Base-by-base conservation (phyloP, 2,329 filamentous ascomycete species). In the Leptosphaerulina australis region DNA sequence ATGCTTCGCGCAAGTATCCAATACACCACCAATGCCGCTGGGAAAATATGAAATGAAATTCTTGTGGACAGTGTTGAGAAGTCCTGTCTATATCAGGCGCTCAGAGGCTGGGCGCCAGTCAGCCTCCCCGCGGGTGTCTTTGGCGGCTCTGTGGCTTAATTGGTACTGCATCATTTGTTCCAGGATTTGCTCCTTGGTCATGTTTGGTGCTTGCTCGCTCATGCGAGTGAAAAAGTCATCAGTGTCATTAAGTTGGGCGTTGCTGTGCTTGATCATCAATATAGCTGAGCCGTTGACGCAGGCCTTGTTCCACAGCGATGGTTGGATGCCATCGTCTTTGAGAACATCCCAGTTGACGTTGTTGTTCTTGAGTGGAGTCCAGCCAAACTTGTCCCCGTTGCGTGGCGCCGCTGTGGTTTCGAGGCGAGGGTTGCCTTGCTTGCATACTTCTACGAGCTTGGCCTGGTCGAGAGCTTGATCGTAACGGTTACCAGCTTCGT, bases 311-410 rank as follows among this genome's bases (percentile, higher is more conserved):
- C 33, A 52, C 5, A 36, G 22, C 5, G 59, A 49, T 2, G 57
- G 57, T 7, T 51, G 35, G 17, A 55, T 41, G 4, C 45, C 33
- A 30, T 46, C 46, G 11, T 52, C 43, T n/a, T 50, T 46, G 1
- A 41, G 28, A 21, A 66, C 45, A 35, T 61, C 55, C 15, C 44
- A 29, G 15, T 52, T 53, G 33, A 60, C 51, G 38, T 66, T 66
- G 51, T 66, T 64, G 20, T 34, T 34, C 24, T 64, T 64, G 14
- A 65, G 53, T 3, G 37, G 31, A 3, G 36, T 50, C 57, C 61
- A 63, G 11, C 56, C 55, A n/a, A 25, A 44, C 21, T 40, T 37
- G 9, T 47, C 29, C 15, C 49, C 44, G 22, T 43, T 25, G 12
- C 48, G 31, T 12, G 49, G 39, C 18, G 50, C 38, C 9, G 57